Evolutionary conservation across 352 stramenopile genomes (phyloP), one percentile per base, ranked within the genome.

Genomic region (Halophytophthora batemanensis): DNA sequence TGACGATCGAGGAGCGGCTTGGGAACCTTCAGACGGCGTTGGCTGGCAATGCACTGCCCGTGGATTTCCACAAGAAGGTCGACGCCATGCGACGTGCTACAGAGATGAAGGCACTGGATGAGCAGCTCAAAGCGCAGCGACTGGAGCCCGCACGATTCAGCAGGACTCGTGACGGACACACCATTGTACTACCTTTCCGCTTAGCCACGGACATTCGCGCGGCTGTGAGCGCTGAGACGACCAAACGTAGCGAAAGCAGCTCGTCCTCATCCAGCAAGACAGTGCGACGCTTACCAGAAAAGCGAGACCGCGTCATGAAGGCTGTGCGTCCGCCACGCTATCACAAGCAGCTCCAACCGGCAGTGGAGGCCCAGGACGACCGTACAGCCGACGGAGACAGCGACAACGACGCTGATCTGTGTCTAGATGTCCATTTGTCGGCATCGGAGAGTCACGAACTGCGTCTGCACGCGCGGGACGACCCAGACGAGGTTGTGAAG

Each of bases 21-120:
- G 47, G 71, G 13, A 60, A 66, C 19, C 52, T 87, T 1, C 64
- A 75, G 2, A 53, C 54, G 8, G 65, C 72, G 2, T 59, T 84
- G 0, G 67, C 70, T 17, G 68, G 50, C 23, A 87, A 73, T 19
- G 51, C 68, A 3, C 23, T 87, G 2, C 76, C 76, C 0, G 64
- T 69, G 2, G 52, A 79, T 33, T 87, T 75, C 48, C 56, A 84
- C 39, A 68, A 77, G 45, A 82, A 78, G 35, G 77, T 87, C 23
- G 43, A 66, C 13, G 36, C 59, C 1, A 86, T 86, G 72, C 72
- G 72, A 1, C 47, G 48, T 0, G 72, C 70, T 2, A 53, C 71
- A 0, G 56, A 65, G 13, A 45, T 59, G 17, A 78, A 73, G 50
- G 46, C 42, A 1, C 39, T 71, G 7, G 62, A 77, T 4, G 51